A percentile compares a stretch with the other conserved stretches of the same genome.
These are phyloP conservation scores for Novymonas esmeraldas DNA, from an alignment of 208 protist genomes.

Conservation along the genomic window DNA sequence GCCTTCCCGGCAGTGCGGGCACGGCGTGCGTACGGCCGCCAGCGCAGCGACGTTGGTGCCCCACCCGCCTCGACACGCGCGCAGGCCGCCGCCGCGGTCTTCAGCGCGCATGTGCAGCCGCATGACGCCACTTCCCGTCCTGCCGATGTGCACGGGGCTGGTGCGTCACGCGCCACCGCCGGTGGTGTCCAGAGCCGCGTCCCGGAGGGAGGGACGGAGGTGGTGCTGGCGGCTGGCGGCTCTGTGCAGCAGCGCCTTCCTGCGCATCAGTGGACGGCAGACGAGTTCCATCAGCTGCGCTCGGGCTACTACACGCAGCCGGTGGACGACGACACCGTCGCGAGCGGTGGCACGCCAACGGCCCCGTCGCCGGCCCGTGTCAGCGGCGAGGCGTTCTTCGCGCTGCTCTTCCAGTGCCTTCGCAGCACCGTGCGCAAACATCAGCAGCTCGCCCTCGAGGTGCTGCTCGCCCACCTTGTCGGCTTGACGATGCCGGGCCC, in stretches of 20 bases:
- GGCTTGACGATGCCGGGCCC: constrained; percentile 1
- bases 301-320: constrained; percentile 41
- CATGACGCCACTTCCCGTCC: neutral
- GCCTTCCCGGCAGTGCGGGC: constrained; percentile 34
- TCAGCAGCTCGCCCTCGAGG: constrained; percentile 46
- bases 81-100: neutral
- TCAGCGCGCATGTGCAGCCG: constrained; percentile 61
- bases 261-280: constrained; percentile 50
- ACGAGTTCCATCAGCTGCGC: constrained; percentile 42
- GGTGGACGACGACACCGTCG: neutral
- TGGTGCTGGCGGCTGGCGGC: constrained; percentile 17
- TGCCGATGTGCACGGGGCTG: neutral
- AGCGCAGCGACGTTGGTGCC: too few relatives aligned
- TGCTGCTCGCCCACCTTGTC: constrained; percentile 40
- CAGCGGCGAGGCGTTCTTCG: constrained; percentile 48
- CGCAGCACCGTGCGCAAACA: constrained; percentile 61
- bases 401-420: constrained; percentile 43
- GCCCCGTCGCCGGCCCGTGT: neutral
- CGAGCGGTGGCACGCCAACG: neutral
- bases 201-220: neutral
- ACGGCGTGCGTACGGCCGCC: constrained; percentile 32
- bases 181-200: neutral
- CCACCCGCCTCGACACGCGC: too few relatives aligned
- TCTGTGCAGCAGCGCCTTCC: constrained; percentile 18
- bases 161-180: neutral